phyloP scores from a whole-genome alignment of 164 flowering plant species.

The Magnolia kwangsiensis region DNA sequence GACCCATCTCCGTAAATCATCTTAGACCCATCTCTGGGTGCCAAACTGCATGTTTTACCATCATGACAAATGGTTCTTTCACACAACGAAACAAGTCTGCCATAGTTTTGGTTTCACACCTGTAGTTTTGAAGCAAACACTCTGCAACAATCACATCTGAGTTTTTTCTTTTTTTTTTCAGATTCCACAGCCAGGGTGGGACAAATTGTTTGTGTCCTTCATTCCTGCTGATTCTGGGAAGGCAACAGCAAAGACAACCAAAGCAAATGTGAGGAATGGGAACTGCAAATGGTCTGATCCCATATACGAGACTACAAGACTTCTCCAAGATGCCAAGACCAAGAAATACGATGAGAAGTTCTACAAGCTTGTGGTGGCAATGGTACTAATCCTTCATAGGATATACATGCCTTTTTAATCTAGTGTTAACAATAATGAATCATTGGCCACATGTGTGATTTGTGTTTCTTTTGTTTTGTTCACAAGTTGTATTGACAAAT shows the following conservation, averaged over 20 bases:
- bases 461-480: background rate
- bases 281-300: conserved; percentile 98
- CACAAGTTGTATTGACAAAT: background rate
- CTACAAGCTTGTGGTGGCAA: conserved; percentile 76
- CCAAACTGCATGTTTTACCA: conserved; percentile 4
- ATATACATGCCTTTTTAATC: background rate
- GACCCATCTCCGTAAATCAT: too few relatives aligned
- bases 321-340: conserved; percentile 78
- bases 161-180: conserved; percentile 23
- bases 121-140: background rate
- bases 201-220: conserved; percentile 82
- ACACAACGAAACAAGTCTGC: background rate
- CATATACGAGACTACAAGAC: conserved; percentile 95
- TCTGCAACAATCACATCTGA: background rate
- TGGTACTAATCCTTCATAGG: conserved; percentile 45
- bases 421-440: background rate
- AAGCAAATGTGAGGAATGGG: conserved; percentile 90
- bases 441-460: background rate
- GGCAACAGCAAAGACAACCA: conserved; percentile 85
- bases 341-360: conserved; percentile 82
- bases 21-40: background rate
- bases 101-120: background rate
- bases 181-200: conserved; percentile 97
- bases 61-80: background rate
- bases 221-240: conserved; percentile 87